Conservation (phyloP, 805 yeast species). For the Candida berthetii region DNA sequence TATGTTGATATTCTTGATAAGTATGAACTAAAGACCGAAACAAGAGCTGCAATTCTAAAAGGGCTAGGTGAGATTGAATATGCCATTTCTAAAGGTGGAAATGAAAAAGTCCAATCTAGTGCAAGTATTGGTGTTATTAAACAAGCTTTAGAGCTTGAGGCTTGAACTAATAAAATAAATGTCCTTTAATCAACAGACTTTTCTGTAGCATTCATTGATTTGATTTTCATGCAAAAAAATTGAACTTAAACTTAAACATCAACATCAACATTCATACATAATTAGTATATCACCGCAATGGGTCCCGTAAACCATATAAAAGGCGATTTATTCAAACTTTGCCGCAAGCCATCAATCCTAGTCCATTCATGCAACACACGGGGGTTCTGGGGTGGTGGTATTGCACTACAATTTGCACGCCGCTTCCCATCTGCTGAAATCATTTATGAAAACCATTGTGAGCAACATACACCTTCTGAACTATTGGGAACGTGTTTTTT, state of each 20-base stretch:
- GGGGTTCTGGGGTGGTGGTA: conserved; percentile 85
- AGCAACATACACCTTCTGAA: conserved; percentile 15
- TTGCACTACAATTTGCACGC: conserved; percentile 52
- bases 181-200: too few species aligned
- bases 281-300: neutral
- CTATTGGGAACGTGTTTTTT: conserved; percentile 53
- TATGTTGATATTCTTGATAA: conserved; percentile 63
- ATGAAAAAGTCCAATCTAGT: conserved; percentile 81
- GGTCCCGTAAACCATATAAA: conserved; percentile 18
- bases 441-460: conserved; percentile 29
- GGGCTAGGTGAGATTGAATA: conserved; percentile 87
- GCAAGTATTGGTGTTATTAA: conserved; percentile 88
- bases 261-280: too few species aligned
- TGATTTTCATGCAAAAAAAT: neutral
- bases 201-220: too few species aligned
- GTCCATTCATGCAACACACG: conserved; percentile 79
- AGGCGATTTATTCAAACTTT: conserved; percentile 49
- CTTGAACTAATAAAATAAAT: too few species aligned
- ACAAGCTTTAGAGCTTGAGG: conserved; percentile 31
- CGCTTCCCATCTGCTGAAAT: conserved; percentile 53
- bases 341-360: conserved; percentile 35
- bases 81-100: conserved; percentile 88
- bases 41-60: conserved; percentile 58
- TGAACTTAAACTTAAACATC: too few species aligned
- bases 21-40: conserved; percentile 56